Evolutionary conservation across 2,329 filamentous ascomycete species (phyloP), one percentile per base, ranked within the genome.

Genomic region (Fusarium sp.): DNA sequence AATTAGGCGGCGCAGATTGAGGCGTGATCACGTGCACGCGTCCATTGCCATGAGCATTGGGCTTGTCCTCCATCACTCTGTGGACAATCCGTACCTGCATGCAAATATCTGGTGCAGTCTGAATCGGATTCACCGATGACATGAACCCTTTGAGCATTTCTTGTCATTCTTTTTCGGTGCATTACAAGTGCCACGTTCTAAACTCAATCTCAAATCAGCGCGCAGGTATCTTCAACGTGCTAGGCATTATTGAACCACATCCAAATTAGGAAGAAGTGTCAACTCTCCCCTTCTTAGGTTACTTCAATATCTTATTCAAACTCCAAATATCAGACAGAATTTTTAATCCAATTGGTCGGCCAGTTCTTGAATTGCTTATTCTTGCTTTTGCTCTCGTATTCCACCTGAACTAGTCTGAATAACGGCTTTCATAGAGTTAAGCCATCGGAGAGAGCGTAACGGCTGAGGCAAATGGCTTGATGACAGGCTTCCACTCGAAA

Each of bases 1-100:
- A 77, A 77, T 79, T 79, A 79, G 72, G 76, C 77, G 77, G 76
- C 76, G 75, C 76, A 74, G 67, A 75, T 66, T 53, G 51, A 65
- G 68, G 46, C 65, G 71, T 65, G 63, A 66, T 77, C 76, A 77
- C 76, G 76, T 77, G 76, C 52, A 32, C 54, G 61, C 61, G 68
- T 57, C 18, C 7, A 49, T 20, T 25, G 42, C 34, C 11, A 37
- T 34, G 47, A 37, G 18, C 32, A 22, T 6, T 27, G 12, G 16
- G 22, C 22, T 51, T 18, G 20, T 11, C 18, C 11, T n/a, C 16
- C 16, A 37, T 37, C 34, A 37, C 34, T n/a, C 18, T 11, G 9
- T 37, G 29, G 12, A 30, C 46, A 32, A 12, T 11, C 10, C 18
- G 24, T 14, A 22, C n/a, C n/a, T 29, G 12, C 18, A 48, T 48